Evolutionary conservation across 257 asterid species (phyloP).

Genomic region (Fraxinus excelsior): DNA sequence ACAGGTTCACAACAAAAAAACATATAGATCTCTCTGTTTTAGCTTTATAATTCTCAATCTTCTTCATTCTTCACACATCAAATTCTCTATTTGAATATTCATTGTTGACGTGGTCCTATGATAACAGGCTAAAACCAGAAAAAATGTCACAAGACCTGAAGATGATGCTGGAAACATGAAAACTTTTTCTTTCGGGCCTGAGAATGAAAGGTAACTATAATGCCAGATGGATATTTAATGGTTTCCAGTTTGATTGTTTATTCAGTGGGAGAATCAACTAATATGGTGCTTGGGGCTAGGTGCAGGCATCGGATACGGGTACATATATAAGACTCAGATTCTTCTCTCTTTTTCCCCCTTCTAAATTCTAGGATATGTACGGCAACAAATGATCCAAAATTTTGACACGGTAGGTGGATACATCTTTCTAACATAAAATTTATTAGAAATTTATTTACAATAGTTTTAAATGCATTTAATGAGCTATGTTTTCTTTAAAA

Average conservation of each 20-base stretch:
- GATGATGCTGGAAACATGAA: constrained; percentile 11
- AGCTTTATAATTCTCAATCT: background rate
- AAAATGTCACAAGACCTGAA: constrained; percentile 6
- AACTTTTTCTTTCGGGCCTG: constrained; percentile 11
- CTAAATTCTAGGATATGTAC: background rate
- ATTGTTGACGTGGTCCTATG: background rate
- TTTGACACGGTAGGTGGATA: background rate
- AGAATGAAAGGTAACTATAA: background rate
- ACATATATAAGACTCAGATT: background rate
- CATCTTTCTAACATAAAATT: too few relatives aligned
- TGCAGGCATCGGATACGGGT: background rate
- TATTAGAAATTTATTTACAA: background rate
- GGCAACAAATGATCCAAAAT: background rate
- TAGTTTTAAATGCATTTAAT: background rate
- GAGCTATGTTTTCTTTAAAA: too few relatives aligned
- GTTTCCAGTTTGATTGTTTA: background rate
- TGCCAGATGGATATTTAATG: background rate
- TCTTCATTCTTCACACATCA: background rate
- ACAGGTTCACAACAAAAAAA: constrained; percentile 19
- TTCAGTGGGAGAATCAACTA: background rate
- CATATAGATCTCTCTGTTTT: constrained; percentile 22
- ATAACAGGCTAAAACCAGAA: constrained; percentile 24
- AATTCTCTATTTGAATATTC: background rate
- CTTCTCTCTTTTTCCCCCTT: background rate
- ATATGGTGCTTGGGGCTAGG: background rate